Conservation (phyloP, 2,329 filamentous ascomycete species). For the Penicillium sp. region DNA sequence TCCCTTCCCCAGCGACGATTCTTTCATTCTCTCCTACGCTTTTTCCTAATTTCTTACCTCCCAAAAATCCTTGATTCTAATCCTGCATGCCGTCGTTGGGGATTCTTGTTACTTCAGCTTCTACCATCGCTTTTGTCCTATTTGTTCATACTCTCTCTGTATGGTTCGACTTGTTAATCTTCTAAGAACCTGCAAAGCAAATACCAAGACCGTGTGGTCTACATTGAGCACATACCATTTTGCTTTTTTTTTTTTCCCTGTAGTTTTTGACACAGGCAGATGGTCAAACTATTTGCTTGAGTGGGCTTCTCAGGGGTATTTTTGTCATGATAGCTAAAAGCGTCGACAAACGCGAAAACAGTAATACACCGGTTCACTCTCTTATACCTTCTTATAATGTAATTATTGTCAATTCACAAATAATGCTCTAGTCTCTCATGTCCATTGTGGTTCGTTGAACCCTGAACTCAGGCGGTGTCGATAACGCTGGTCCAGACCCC, state of each 20-base stretch:
- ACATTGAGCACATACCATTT: not conserved
- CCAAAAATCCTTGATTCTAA: conserved; percentile 4
- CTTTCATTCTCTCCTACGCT: conserved; percentile 3
- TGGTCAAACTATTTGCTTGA: not conserved
- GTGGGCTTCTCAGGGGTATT: not conserved
- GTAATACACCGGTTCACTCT: not conserved
- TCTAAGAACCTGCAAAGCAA: not conserved
- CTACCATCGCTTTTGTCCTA: not conserved
- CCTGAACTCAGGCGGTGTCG: conserved; percentile 12
- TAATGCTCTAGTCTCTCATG: not conserved
- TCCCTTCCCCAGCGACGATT: conserved; percentile 19
- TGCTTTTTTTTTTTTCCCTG: not conserved
- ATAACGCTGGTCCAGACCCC: conserved; percentile 7
- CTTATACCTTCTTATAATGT: not conserved
- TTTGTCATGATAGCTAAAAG: not conserved
- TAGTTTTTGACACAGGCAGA: not conserved
- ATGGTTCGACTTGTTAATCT: not conserved
- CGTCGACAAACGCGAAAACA: not conserved
- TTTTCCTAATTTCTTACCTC: conserved; percentile 10
- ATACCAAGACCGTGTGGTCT: conserved; percentile 5
- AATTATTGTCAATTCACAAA: not conserved
- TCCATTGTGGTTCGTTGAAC: not conserved
- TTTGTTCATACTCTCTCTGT: conserved; percentile 9
- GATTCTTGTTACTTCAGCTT: conserved; percentile 6
- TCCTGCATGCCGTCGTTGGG: conserved; percentile 14